Conservation (phyloP, 495 filamentous ascomycete genomes). For the Xanthoparmelia taractica region DNA sequence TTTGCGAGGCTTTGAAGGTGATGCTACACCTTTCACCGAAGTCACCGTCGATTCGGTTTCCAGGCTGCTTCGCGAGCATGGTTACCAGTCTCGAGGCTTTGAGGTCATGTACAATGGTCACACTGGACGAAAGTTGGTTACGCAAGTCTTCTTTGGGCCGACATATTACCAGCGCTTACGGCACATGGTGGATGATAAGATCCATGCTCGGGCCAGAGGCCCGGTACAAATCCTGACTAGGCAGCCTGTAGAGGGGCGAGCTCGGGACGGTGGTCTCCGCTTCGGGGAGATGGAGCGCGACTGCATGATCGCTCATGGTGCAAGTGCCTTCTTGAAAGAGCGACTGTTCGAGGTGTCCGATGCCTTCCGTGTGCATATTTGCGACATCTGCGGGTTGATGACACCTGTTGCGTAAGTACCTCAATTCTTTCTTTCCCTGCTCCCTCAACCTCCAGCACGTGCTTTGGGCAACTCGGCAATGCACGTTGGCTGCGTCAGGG, state of each 20-base stretch:
- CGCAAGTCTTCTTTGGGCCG: conserved; percentile 93
- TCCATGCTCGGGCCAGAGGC: conserved; percentile 90
- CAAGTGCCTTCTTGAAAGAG: conserved; percentile 94
- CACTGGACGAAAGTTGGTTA: conserved; percentile 83
- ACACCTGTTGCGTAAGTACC: conserved; percentile 91
- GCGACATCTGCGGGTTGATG: conserved; percentile 98
- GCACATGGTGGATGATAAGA: conserved; percentile 99
- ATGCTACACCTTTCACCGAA: conserved; percentile 96
- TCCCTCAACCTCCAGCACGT: conserved; percentile 1
- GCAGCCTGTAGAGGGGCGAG: conserved; percentile 97
- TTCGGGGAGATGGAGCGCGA: conserved; percentile 99
- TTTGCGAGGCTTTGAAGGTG: conserved; percentile 84
- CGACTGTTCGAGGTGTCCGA: conserved; percentile 93
- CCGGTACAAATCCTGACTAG: conserved; percentile 95
- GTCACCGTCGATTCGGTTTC: conserved; percentile 96
- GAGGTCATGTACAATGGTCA: conserved; percentile 99
- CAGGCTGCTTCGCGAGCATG: conserved; percentile 75
- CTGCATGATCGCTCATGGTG: conserved; percentile 99
- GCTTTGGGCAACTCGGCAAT: conserved; percentile 25
- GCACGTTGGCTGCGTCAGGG: not conserved
- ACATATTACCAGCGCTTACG: conserved; percentile 98
- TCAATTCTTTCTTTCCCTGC: not conserved
- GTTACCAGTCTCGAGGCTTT: conserved; percentile 94
- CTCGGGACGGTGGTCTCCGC: conserved; percentile 91
- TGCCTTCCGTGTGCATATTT: conserved; percentile 97